phyloP scores from a whole-genome alignment of 2,329 filamentous ascomycete species.

The Botrytis paeoniae region DNA sequence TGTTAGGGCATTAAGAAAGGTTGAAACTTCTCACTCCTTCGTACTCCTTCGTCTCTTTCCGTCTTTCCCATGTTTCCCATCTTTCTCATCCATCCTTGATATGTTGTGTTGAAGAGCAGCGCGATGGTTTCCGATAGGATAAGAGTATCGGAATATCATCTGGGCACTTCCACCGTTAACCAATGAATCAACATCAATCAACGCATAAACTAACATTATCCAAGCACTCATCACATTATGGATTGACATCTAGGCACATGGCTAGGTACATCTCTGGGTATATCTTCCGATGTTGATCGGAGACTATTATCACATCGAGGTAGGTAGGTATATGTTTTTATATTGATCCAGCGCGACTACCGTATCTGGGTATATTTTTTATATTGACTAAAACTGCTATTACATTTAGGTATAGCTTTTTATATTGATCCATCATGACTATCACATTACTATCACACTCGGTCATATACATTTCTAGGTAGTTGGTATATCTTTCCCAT shows the following conservation, averaged over 20 bases:
- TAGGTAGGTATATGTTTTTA: not conserved
- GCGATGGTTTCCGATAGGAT: constrained; percentile 2
- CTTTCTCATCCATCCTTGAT: not conserved
- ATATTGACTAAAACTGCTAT: not conserved
- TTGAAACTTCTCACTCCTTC: not conserved
- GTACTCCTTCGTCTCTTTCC: not conserved
- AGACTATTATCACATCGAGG: not conserved
- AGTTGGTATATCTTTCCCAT: not conserved
- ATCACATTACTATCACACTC: not conserved
- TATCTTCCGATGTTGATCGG: not conserved
- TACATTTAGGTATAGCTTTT: not conserved
- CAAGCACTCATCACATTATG: not conserved
- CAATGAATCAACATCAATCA: not conserved
- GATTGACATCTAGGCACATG: not conserved
- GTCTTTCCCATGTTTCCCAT: not conserved
- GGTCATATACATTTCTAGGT: not conserved
- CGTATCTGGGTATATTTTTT: not conserved
- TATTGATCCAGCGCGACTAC: not conserved
- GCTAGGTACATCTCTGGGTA: not conserved
- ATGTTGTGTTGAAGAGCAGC: not conserved
- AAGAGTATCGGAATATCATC: not conserved
- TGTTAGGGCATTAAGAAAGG: not conserved
- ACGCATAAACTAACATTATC: not conserved
- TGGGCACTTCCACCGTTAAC: not conserved
- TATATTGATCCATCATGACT: not conserved